phyloP scores from a whole-genome alignment of 2,329 filamentous ascomycete species.

The Elsinoe batatas region DNA sequence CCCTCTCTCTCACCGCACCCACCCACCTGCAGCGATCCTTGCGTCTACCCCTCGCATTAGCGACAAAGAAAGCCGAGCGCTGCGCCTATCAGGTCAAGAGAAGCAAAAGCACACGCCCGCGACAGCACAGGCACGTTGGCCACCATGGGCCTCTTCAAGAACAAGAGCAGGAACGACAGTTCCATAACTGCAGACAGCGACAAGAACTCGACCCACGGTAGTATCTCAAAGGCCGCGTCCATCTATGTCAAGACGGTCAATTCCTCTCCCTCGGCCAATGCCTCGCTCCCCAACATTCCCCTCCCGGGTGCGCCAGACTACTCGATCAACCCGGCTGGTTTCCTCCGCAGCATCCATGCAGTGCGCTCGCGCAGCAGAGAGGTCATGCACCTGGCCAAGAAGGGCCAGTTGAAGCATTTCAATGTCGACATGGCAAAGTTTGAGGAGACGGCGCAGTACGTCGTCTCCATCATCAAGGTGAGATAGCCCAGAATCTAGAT shows the following conservation, averaged over 20 bases:
- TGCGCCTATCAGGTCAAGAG: not conserved
- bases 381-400: conserved; percentile 65
- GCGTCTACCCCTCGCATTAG: conserved; percentile 6
- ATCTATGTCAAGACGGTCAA: conserved; percentile 31
- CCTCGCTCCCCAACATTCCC: conserved; percentile 52
- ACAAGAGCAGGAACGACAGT: conserved; percentile 36
- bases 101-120: not conserved
- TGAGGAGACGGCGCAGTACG: conserved; percentile 70
- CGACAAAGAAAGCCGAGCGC: not conserved
- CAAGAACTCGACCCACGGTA: conserved; percentile 15
- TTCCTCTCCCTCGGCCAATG: conserved; percentile 33
- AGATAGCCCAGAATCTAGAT: conserved; percentile 20
- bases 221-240: conserved; percentile 17
- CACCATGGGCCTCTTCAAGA: conserved; percentile 44
- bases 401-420: conserved; percentile 73
- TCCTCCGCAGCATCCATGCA: conserved; percentile 79
- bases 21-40: conserved; percentile 4
- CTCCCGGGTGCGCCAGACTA: conserved; percentile 82
- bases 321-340: conserved; percentile 75
- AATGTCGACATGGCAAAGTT: conserved; percentile 82
- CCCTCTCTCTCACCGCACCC: not conserved
- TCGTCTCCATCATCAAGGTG: conserved; percentile 93
- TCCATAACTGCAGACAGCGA: conserved; percentile 13
- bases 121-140: conserved; percentile 1
- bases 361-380: conserved; percentile 71